Evolutionary conservation across 2,329 filamentous ascomycete species (phyloP).

Genomic region (Cladophialophora immunda): DNA sequence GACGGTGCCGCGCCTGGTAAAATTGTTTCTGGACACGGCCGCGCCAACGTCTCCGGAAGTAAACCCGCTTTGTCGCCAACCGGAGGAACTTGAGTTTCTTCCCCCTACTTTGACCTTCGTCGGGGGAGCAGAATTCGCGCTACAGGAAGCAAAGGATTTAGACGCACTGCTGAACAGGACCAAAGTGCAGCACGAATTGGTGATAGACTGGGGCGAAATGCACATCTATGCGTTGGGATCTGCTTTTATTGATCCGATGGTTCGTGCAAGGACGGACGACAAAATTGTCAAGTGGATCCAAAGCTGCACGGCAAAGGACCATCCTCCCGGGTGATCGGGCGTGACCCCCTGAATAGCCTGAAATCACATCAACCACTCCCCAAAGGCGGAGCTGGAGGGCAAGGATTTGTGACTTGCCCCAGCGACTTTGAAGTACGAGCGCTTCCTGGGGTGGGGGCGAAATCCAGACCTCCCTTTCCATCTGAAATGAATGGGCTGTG

Average conservation of each 20-base stretch:
- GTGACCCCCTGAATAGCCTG: too few species aligned
- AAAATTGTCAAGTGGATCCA: constrained; percentile 25
- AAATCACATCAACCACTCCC: too few species aligned
- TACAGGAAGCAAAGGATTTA: constrained; percentile 6
- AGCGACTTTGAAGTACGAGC: too few species aligned
- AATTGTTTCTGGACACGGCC: constrained; percentile 10
- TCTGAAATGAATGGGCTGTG: too few species aligned
- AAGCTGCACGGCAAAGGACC: too few species aligned
- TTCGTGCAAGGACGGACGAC: constrained; percentile 16
- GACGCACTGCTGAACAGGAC: constrained; percentile 7
- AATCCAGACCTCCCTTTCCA: too few species aligned
- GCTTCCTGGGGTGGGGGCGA: too few species aligned
- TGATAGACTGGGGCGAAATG: constrained; percentile 20
- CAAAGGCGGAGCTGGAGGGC: too few species aligned
- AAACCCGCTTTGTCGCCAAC: constrained; percentile 14
- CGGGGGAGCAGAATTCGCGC: constrained; percentile 18
- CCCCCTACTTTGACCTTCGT: constrained; percentile 17
- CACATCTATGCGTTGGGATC: constrained; percentile 27
- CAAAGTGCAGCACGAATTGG: constrained; percentile 5
- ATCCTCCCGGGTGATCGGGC: too few species aligned
- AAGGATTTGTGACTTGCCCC: too few species aligned
- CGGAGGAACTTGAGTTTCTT: constrained; percentile 5
- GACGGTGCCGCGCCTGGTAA: background rate
- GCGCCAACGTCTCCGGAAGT: constrained; percentile 5
- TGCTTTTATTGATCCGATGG: constrained; percentile 9